These are phyloP conservation scores for Penicillium paxilli DNA, from an alignment of 495 filamentous ascomycete genomes.

Conservation along the genomic window DNA sequence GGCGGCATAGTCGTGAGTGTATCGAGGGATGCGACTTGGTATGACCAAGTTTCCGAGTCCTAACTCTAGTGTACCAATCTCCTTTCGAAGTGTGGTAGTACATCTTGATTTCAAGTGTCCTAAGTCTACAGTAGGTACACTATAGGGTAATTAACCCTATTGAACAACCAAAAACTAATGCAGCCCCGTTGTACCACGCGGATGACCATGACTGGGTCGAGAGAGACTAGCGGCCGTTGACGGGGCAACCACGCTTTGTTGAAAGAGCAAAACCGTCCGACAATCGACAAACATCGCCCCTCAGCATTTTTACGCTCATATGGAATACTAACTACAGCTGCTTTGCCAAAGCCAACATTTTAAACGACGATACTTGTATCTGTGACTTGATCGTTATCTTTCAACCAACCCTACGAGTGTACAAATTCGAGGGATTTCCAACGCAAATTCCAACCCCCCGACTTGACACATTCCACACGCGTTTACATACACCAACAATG, in stretches of 20 bases:
- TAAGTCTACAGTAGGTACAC: no score
- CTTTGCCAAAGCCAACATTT: background rate
- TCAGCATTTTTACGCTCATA: background rate
- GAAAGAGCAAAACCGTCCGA: slow-evolving; percentile 4
- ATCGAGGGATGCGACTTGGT: no score
- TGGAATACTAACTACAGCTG: background rate
- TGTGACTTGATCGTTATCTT: background rate
- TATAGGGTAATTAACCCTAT: no score
- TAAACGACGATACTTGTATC: background rate
- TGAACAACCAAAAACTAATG: no score
- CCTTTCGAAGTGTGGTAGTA: no score
- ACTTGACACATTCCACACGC: slow-evolving; percentile 33
- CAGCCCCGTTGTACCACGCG: background rate
- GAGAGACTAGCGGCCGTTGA: slow-evolving; percentile 1
- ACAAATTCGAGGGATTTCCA: background rate
- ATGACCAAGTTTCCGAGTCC: no score
- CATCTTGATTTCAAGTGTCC: no score
- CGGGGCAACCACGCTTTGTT: slow-evolving; percentile 1
- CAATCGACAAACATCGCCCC: background rate
- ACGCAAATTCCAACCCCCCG: slow-evolving; percentile 6
- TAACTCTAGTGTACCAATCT: no score
- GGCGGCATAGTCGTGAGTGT: no score
- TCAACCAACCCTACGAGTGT: background rate
- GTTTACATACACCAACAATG: slow-evolving; percentile 27
- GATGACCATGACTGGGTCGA: background rate